Conservation (phyloP, 2,329 filamentous ascomycete species). For the Zasmidium angulare region DNA sequence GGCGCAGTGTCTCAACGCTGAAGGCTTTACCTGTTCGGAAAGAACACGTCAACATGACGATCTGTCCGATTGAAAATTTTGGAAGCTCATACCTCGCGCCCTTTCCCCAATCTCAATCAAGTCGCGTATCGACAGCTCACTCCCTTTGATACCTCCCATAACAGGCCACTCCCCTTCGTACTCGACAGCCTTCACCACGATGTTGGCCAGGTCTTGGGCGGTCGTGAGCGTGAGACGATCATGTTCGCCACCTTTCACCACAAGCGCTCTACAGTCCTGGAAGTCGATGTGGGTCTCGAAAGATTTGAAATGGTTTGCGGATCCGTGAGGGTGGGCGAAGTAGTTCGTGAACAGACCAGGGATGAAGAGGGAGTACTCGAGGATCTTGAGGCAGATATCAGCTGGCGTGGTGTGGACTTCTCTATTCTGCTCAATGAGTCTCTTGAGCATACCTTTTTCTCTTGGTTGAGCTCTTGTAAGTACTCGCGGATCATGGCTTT, state of each 20-base stretch:
- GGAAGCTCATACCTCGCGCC: constrained; percentile 8
- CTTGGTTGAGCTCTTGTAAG: constrained; percentile 52
- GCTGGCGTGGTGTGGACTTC: not conserved
- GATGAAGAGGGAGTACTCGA: constrained; percentile 60
- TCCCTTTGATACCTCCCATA: constrained; percentile 44
- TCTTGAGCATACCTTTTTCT: constrained; percentile 39
- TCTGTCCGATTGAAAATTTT: not conserved
- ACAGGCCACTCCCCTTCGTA: constrained; percentile 47
- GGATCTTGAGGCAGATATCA: constrained; percentile 8
- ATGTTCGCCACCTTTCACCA: constrained; percentile 46
- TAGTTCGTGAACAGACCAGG: constrained; percentile 50
- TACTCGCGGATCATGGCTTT: constrained; percentile 55
- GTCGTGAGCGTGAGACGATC: constrained; percentile 47
- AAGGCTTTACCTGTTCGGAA: constrained; percentile 32
- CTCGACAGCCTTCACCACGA: constrained; percentile 45
- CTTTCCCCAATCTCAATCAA: constrained; percentile 24
- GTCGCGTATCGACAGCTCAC: constrained; percentile 37
- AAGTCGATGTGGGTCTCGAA: constrained; percentile 43
- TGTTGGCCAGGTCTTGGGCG: constrained; percentile 43
- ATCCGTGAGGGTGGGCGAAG: constrained; percentile 51
- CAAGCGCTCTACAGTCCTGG: constrained; percentile 43
- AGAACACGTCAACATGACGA: not conserved
- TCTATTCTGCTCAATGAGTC: not conserved
- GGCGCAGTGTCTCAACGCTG: constrained; percentile 45
- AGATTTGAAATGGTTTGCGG: constrained; percentile 46